Base-by-base conservation (phyloP, 1,139 yeast genomes). In the Candida dubliniensis region DNA sequence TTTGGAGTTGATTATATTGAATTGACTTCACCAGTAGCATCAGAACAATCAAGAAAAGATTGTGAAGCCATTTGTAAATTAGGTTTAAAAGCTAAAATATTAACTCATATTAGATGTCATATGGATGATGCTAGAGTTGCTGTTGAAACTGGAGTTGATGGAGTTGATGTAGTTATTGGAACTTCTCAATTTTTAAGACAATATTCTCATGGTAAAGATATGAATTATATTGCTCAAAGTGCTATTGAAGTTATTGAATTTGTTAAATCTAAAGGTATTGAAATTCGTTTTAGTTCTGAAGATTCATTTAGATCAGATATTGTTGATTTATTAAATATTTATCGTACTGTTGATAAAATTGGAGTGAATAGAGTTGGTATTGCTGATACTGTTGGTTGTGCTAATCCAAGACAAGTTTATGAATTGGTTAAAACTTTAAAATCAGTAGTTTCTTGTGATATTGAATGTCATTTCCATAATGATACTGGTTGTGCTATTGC, bases 401-500 rank as follows among this genome's bases (percentile, higher is more conserved):
- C 99, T 51, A 93, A 91, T 76, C 99, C 99, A 61, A 84, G 99
- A 76, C 98, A 93, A 72, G 99, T 93, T 47, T 93, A 91, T 68
- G 98, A 93, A 72, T 81, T 93, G 61, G 95, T 93, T 53, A 84
- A 95, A 66, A 93, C 98, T 36, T 82, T 93, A 66, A 87, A 85
- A 73, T 82, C 91, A 10, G 96, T 91, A 43, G 98, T 93, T 41
- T 85, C 91, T 36, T 93, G 99, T 76, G 98, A 93, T 66, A 91
- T 93, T 59, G 99, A 93, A 73, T 89, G 97, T 67, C 99, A 93
- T 71, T 93, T 93, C 89, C 99, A 93, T 76, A 89, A 93, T 66
- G 99, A 93, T 68, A 93, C 99, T 36, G 99, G 99, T 48, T 91
- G 98, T 76, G 98, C 99, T 55, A 89, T 93, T 73, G 97, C 98